Evolutionary conservation across 2,329 filamentous ascomycete genomes (phyloP), one percentile per base, ranked within the genome.

Genomic region (Fusarium sp.): DNA sequence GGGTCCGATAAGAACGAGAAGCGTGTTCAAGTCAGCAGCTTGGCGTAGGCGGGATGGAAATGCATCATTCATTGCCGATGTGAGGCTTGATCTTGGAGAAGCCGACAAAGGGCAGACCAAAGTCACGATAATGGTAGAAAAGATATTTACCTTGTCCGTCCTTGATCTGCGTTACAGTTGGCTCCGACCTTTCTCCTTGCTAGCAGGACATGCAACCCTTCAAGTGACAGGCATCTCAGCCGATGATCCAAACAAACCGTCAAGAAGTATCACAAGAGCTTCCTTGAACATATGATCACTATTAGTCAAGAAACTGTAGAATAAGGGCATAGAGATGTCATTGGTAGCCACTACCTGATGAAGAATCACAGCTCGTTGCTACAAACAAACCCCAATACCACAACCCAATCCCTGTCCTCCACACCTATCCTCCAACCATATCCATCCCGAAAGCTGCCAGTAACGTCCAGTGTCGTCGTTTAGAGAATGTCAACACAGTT

Each of bases 1-100:
- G 42, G 42, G 8, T 11, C 42, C 5, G 42, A 46, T n/a, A 46
- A 46, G 42, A 46, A 27, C 8, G 42, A 46, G 42, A 46, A 46
- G 14, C 42, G 42, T 4, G 20, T 46, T 11, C 42, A 27, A 6
- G 42, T 46, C 8, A 46, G 23, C 14, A 27, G 42, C 2, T 46
- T 46, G 42, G 20, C 42, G 1, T 46, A 46, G 42, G 14, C 1
- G 4, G 13, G 13, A 1, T 2, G 0, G 2, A 4, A 6, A 16
- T 10, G 4, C 8, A n/a, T 4, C 11, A 27, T 11, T 7, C 11
- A 20, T 14, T 1, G 0, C 38, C 0, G 11, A 6, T 2, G 10
- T 6, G 9, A 38, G 36, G 10, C 4, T 38, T 1, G 7, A 20
- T 20, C 10, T 7, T 18, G 10, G 16, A 40, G 11, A 18, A 6